These are phyloP conservation scores for Clitocybe nebularis DNA, from an alignment of 1,284 basidiomycete genomes.

Conservation along the genomic window DNA sequence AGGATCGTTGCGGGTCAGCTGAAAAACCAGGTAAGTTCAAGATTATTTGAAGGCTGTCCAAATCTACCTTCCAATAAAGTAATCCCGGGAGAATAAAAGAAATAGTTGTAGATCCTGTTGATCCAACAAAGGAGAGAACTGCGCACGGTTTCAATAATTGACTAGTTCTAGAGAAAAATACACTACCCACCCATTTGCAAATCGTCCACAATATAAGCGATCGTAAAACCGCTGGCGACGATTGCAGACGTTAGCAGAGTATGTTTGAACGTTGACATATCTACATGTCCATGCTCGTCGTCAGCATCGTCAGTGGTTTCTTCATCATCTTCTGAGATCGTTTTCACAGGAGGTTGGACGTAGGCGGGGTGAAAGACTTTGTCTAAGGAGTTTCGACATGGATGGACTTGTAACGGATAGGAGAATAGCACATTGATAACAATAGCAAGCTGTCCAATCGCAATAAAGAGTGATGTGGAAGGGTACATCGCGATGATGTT, in stretches of 20 bases:
- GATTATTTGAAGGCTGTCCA: background rate
- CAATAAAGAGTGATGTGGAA: conserved; percentile 88
- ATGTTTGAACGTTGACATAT: conserved; percentile 76
- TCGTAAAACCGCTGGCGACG: conserved; percentile 64
- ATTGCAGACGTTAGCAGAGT: conserved; percentile 72
- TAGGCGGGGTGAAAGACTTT: conserved; percentile 70
- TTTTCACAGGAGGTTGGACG: conserved; percentile 24
- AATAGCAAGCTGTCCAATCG: conserved; percentile 91
- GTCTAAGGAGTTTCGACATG: conserved; percentile 90
- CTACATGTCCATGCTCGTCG: conserved; percentile 51
- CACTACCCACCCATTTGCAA: conserved; percentile 70
- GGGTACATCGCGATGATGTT: conserved; percentile 97
- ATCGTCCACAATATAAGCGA: conserved; percentile 83
- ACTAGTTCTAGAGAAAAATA: background rate
- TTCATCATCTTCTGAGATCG: conserved; percentile 30
- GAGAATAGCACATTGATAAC: conserved; percentile 87
- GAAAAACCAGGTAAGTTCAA: conserved; percentile 11
- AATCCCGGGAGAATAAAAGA: conserved; percentile 95
- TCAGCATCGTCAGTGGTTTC: conserved; percentile 42
- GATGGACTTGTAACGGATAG: conserved; percentile 91
- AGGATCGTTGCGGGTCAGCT: conserved; percentile 72
- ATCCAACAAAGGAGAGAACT: conserved; percentile 96
- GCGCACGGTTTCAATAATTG: conserved; percentile 11
- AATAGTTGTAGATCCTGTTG: conserved; percentile 95
- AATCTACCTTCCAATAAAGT: conserved; percentile 74